Base-by-base conservation (phyloP, 2,329 filamentous ascomycete genomes). In the Ustulina deusta region DNA sequence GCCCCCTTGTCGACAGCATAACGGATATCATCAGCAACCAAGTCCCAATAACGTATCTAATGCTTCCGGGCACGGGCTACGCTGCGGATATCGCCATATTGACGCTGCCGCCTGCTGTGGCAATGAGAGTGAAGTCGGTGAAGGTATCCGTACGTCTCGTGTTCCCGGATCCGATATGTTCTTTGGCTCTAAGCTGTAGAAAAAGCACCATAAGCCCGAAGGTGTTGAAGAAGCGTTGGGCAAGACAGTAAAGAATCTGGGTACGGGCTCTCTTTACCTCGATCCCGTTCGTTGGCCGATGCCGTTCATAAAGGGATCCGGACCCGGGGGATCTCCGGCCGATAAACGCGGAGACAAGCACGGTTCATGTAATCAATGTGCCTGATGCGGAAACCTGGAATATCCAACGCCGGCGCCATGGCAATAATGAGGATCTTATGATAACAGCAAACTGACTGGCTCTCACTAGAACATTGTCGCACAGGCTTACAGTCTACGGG, bases 101-200 rank as follows among this genome's bases (percentile, higher is more conserved):
- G 85, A 87, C 75, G 86, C 84, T 74, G 86, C 85, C 49, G 86
- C 84, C 81, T 84, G 82, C 75, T 87, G 87, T 72, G 79, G 79
- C 69, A 86, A 86, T 71, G 85, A 87, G 75, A 79, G 78, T 27
- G 85, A 86, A 74, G 84, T 88, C 32, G 74, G 79, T 7, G 34
- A 64, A 22, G 61, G 40, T 29, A 56, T 57, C 25, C 40, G 38
- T 6, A 51, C 61, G 17, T 56, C 49, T 25, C 40, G 61, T 13
- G 40, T 63, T 13, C 36, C 51, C 3, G 22, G 61, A 25, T 56
- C 61, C 27, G 29, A 57, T 6, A 48, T 57, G 40, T 56, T 49
- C 6, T 9, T 63, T 29, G 69, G 63, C 1, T 65, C 66, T 25
- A 72, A 72, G 63, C 57, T 73, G 11, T 77, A 74, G 74, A 75